Conservation (phyloP, 306 rosid genomes). For the Citrullus mucosospermus region DNA sequence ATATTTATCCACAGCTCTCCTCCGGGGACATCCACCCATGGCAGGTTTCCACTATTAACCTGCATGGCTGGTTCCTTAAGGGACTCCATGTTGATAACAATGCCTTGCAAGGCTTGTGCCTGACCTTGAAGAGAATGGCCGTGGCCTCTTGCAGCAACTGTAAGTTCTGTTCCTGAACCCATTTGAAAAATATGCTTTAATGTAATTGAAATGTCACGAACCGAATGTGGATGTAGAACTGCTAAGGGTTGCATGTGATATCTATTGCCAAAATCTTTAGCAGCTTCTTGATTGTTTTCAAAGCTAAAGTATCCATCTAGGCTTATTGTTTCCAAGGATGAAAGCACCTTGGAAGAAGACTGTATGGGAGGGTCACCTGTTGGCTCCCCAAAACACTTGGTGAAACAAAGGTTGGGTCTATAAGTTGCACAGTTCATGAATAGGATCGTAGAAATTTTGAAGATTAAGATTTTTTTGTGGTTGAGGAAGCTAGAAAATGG, state of each 20-base stretch:
- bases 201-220: constrained; percentile 48
- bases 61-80: constrained; percentile 37
- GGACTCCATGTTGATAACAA: constrained; percentile 77
- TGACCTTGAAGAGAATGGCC: constrained; percentile 87
- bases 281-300: constrained; percentile 37
- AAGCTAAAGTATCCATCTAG: constrained; percentile 64
- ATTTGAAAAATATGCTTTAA: constrained; percentile 37
- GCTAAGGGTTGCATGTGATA: constrained; percentile 62
- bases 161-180: constrained; percentile 49
- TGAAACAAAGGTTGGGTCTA: constrained; percentile 29
- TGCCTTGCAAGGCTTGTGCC: constrained; percentile 57
- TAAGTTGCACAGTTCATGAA: constrained; percentile 31
- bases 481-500: not conserved
- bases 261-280: constrained; percentile 74
- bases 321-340: constrained; percentile 37
- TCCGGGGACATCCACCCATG: constrained; percentile 75
- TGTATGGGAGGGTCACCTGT: constrained; percentile 10
- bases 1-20: constrained; percentile 91
- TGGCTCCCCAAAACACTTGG: constrained; percentile 7
- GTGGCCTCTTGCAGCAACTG: constrained; percentile 86
- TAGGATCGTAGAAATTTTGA: constrained; percentile 17
- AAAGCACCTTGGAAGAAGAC: constrained; percentile 10
- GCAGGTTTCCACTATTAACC: constrained; percentile 32
- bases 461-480: not conserved
- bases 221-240: constrained; percentile 57